These are phyloP conservation scores for Helicostylum pulchrum DNA, from an alignment of 192 early-diverging fungal species.

Conservation along the genomic window DNA sequence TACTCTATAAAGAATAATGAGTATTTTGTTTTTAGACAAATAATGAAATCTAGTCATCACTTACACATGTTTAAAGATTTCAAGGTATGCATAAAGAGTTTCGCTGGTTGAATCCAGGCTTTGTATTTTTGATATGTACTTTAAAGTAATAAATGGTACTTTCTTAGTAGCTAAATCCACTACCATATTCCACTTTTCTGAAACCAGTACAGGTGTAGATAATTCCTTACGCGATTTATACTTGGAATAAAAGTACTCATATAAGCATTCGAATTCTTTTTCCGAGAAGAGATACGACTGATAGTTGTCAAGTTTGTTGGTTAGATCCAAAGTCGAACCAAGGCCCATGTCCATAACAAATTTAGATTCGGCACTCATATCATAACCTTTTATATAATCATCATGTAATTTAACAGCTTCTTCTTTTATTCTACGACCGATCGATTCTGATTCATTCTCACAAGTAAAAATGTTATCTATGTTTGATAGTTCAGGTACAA, in stretches of 20 bases:
- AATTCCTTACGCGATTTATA: too few species aligned
- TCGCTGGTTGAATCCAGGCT: constrained; percentile 1
- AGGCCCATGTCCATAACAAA: neutral
- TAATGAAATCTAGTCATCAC: neutral
- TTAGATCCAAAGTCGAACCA: constrained; percentile 5
- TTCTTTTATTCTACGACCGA: too few species aligned
- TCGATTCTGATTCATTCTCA: too few species aligned
- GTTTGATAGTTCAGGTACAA: too few species aligned
- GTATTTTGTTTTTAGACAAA: neutral
- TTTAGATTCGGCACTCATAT: too few species aligned
- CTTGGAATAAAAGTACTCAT: neutral
- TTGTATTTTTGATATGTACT: constrained; percentile 11
- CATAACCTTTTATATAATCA: too few species aligned
- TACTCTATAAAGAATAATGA: neutral
- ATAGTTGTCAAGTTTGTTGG: neutral
- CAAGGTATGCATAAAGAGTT: neutral
- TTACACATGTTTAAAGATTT: constrained; percentile 9
- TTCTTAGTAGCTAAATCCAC: neutral
- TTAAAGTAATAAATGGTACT: constrained; percentile 1
- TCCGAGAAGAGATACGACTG: neutral
- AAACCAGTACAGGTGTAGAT: too few species aligned
- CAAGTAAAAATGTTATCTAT: too few species aligned
- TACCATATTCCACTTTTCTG: too few species aligned
- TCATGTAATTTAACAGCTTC: too few species aligned
- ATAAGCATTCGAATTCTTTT: neutral